Evolutionary conservation across 225 moss, liverwort and hornwort genomes (phyloP), one percentile per base, ranked within the genome.

Genomic region (Physcomitrium patens): DNA sequence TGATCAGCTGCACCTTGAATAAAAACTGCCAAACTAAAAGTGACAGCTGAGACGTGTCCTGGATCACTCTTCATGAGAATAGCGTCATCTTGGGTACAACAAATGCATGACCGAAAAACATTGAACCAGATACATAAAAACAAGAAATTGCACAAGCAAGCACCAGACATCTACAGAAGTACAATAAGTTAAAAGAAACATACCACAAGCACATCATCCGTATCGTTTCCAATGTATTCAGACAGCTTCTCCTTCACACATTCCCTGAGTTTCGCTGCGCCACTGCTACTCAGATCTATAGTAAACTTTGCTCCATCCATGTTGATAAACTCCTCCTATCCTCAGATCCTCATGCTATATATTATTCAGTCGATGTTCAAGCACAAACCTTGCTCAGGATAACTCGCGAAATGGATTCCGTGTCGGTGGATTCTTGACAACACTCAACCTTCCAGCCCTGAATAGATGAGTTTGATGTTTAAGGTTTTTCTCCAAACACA

Each of bases 121-220:
- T 72, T 41, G 24, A 56, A 63, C 12, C 51, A 23, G 60, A 9
- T 31, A 73, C 65, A 68, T 2, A 37, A 37, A 37, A 37, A 4
- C 0, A 37, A 37, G 7, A 37, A 37, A 37, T 4, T 60, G 19
- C 50, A 68, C 55, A 9, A 60, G 19, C 41, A 43, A 70, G 26
- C 48, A 70, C 54, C 64, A 57, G 19, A 76, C 13, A 60, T 48
- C 64, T 14, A 68, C 19, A 12, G 28, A 20, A 46, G 27, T 31
- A 17, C 12, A 64, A 26, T 52, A 13, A 65, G 46, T 41, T 77
- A 68, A 70, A 19, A 75, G 77, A 51, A 75, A 78, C 85, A 26
- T 81, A 93, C 93, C 91, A 89, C 93, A 58, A 93, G 91, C 70
- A 93, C 93, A 81, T 93, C 93, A 73, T 93, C 91, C 16, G 91